phyloP scores from a whole-genome alignment of 805 yeast species.

The Pichia nanzhaoensis region DNA sequence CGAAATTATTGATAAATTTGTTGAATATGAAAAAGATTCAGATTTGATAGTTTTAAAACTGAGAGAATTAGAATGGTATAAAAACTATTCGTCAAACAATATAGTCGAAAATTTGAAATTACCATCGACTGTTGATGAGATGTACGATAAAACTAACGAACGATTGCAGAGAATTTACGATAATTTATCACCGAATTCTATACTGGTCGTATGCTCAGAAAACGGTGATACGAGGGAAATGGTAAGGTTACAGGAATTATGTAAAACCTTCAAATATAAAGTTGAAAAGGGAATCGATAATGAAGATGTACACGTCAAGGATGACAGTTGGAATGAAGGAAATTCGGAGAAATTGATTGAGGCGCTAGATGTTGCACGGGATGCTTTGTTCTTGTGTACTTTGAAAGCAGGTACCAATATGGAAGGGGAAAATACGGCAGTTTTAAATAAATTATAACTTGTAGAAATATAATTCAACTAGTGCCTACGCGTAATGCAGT shows the following conservation, averaged over 20 bases:
- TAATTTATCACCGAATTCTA: constrained; percentile 49
- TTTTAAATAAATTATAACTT: too few relatives aligned
- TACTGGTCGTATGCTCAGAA: constrained; percentile 56
- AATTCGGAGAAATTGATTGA: constrained; percentile 41
- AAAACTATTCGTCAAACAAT: constrained; percentile 22
- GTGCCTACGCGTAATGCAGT: too few relatives aligned
- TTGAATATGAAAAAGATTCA: constrained; percentile 31
- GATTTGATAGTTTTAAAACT: constrained; percentile 51
- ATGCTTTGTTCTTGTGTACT: constrained; percentile 52
- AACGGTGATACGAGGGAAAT: constrained; percentile 52
- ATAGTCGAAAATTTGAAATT: constrained; percentile 11
- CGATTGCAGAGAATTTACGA: constrained; percentile 45
- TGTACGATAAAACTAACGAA: constrained; percentile 33
- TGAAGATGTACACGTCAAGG: constrained; percentile 19
- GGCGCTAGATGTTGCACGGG: constrained; percentile 48
- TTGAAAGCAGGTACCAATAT: constrained; percentile 15
- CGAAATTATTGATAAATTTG: constrained; percentile 42
- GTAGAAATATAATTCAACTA: too few relatives aligned
- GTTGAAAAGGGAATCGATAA: constrained; percentile 36
- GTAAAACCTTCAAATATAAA: constrained; percentile 36
- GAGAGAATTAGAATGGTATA: constrained; percentile 49
- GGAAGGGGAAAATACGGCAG: neutral
- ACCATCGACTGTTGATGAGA: constrained; percentile 13
- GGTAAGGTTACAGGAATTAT: constrained; percentile 38
- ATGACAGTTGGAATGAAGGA: constrained; percentile 40